phyloP scores from a whole-genome alignment of 768 basidiomycete species.

The Hericium coralloides region DNA sequence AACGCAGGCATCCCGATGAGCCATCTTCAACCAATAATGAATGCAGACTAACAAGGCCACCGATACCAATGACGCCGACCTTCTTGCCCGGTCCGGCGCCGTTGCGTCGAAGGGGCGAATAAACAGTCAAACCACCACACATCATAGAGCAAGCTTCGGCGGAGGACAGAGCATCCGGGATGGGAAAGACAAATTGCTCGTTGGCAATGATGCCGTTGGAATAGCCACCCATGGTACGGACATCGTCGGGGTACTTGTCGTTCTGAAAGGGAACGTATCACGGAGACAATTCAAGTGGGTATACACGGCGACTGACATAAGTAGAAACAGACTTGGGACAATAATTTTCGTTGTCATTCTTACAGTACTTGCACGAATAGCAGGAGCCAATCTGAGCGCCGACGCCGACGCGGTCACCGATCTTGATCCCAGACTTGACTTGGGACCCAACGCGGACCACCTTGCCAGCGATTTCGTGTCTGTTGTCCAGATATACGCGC shows the following conservation, averaged over 20 bases:
- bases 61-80: conserved; percentile 59
- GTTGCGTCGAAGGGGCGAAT: conserved; percentile 47
- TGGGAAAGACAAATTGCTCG: conserved; percentile 48
- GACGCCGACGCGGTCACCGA: conserved; percentile 48
- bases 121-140: conserved; percentile 58
- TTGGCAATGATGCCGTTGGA: conserved; percentile 34
- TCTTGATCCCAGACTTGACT: conserved; percentile 40
- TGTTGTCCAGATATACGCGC: neutral
- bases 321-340: conserved; percentile 35
- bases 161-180: conserved; percentile 44
- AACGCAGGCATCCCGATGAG: neutral
- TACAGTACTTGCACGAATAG: conserved; percentile 39
- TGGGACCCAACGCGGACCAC: conserved; percentile 45
- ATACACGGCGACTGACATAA: conserved; percentile 30
- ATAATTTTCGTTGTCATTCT: conserved; percentile 45
- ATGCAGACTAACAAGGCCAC: conserved; percentile 32
- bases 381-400: conserved; percentile 46
- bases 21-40: neutral
- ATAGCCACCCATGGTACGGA: conserved; percentile 23
- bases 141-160: conserved; percentile 54
- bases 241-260: neutral
- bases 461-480: conserved; percentile 48
- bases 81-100: conserved; percentile 50
- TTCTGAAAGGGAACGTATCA: neutral
- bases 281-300: neutral